A percentile compares a stretch with the other conserved stretches of the same genome.
Conservation (phyloP, 2,329 filamentous ascomycete genomes). For the Trichoderma atroviride region DNA sequence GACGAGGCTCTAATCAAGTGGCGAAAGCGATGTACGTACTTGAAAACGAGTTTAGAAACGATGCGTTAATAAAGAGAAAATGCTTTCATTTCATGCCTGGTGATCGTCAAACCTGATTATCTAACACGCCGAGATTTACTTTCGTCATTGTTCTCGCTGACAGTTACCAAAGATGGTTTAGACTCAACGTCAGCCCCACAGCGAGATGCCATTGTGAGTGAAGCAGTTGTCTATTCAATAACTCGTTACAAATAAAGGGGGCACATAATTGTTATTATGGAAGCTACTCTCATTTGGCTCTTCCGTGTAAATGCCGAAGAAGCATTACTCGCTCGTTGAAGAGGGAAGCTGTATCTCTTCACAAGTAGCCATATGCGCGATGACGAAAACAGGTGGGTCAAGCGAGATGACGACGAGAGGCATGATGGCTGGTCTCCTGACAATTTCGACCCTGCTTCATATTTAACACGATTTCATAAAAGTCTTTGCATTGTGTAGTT, state of each 20-base stretch:
- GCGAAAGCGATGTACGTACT: neutral
- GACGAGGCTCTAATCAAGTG: no score
- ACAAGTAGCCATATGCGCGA: neutral
- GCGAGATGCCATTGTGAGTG: neutral
- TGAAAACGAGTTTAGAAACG: neutral
- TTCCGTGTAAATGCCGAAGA: conserved; percentile 3
- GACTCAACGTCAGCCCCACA: neutral
- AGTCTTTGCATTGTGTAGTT: neutral
- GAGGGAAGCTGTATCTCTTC: neutral
- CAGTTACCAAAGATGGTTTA: neutral
- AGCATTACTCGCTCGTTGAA: neutral
- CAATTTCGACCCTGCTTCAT: neutral
- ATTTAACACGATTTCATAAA: neutral
- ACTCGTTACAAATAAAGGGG: no score
- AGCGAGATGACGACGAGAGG: neutral
- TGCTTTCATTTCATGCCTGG: neutral
- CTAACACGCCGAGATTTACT: neutral
- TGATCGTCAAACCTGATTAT: neutral
- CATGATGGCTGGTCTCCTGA: neutral
- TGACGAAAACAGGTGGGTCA: neutral
- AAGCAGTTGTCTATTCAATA: neutral
- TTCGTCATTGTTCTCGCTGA: neutral
- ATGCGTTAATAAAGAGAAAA: neutral
- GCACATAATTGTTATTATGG: neutral
- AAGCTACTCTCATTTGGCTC: neutral